These are phyloP conservation scores for apple (Malus domestica) DNA, from an alignment of 306 rosid species.

Conservation along the genomic window DNA sequence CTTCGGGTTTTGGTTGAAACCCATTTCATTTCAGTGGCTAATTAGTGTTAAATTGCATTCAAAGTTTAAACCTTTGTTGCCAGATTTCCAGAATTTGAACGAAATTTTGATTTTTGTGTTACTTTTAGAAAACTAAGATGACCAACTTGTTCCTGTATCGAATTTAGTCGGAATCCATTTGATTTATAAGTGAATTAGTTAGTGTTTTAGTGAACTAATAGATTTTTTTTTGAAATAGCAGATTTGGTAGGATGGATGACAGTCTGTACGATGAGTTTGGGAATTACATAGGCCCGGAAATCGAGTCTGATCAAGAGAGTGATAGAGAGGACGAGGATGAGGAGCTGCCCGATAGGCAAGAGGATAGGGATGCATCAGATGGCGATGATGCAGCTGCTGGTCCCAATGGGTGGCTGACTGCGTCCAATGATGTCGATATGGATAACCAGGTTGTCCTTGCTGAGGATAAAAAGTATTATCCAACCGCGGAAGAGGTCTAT, in stretches of 20 bases:
- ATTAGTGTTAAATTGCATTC: neutral
- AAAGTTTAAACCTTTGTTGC: neutral
- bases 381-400: conserved; percentile 45
- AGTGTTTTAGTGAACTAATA: neutral
- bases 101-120: neutral
- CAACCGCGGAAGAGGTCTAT: conserved; percentile 89
- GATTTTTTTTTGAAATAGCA: neutral
- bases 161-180: neutral
- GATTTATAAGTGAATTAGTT: neutral
- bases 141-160: neutral
- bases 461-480: conserved; percentile 94
- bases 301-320: conserved; percentile 83
- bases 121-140: neutral
- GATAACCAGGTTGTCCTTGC: conserved; percentile 91
- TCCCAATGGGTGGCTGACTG: conserved; percentile 67
- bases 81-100: neutral
- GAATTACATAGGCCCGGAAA: conserved; percentile 96
- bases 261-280: conserved; percentile 96
- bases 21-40: neutral
- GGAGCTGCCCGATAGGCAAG: conserved; percentile 45
- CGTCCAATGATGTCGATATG: conserved; percentile 58
- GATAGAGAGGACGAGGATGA: conserved; percentile 66
- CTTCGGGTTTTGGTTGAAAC: neutral
- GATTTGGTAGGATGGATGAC: conserved; percentile 60
- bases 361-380: conserved; percentile 43